These are phyloP conservation scores for Papiliotrema terrestris DNA, from an alignment of 1,284 basidiomycete species.

Conservation along the genomic window DNA sequence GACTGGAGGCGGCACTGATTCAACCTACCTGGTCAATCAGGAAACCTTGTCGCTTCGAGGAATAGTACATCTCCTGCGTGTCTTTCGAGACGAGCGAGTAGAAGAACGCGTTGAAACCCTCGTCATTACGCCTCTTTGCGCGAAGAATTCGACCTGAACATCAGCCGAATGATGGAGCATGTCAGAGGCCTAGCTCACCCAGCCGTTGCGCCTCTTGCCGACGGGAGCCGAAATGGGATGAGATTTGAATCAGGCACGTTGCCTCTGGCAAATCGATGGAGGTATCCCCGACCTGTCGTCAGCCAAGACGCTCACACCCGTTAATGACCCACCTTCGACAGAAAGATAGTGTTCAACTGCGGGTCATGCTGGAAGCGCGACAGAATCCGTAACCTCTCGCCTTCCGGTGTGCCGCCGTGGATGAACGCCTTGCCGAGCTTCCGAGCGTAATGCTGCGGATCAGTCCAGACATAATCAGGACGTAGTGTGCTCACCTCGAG, in stretches of 20 bases:
- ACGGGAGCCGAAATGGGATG: slow-evolving; percentile 98
- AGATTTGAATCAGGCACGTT: slow-evolving; percentile 98
- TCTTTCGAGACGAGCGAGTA: slow-evolving; percentile 98
- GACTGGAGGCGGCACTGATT: not conserved
- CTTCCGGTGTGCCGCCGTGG: slow-evolving; percentile 92
- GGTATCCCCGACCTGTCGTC: slow-evolving; percentile 85
- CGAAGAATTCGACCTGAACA: slow-evolving; percentile 80
- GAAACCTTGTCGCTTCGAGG: slow-evolving; percentile 98
- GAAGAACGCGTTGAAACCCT: slow-evolving; percentile 99
- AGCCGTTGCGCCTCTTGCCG: slow-evolving; percentile 96
- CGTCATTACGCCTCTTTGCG: slow-evolving; percentile 96
- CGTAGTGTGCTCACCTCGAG: slow-evolving; percentile 67
- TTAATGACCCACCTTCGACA: slow-evolving; percentile 75
- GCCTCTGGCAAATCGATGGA: slow-evolving; percentile 99
- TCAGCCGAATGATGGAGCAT: not conserved
- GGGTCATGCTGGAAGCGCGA: slow-evolving; percentile 96
- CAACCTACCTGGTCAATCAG: slow-evolving; percentile 68
- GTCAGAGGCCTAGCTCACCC: slow-evolving; percentile 54
- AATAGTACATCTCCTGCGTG: slow-evolving; percentile 99
- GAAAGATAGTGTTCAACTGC: slow-evolving; percentile 94
- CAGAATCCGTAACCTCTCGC: slow-evolving; percentile 91
- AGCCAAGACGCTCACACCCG: not conserved
- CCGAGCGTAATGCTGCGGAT: slow-evolving; percentile 82
- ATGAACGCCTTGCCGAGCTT: slow-evolving; percentile 94
- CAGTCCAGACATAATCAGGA: slow-evolving; percentile 4